phyloP scores from a whole-genome alignment of 2,329 filamentous ascomycete species.

The Calonectria multiphialidica region DNA sequence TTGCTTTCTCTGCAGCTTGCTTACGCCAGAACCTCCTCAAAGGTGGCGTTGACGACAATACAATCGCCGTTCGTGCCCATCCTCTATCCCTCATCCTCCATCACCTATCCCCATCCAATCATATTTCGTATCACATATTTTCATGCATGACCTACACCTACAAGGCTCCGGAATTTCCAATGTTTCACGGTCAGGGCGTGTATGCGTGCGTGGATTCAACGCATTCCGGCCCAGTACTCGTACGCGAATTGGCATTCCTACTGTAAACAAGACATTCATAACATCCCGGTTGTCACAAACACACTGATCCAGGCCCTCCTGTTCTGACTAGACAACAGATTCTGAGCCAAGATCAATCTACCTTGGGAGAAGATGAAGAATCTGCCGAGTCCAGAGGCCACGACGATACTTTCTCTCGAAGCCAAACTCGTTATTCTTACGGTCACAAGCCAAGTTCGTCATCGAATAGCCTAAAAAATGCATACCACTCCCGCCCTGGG shows the following conservation, averaged over 20 bases:
- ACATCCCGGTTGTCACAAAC: neutral
- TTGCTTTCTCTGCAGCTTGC: conserved; percentile 12
- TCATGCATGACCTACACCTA: neutral
- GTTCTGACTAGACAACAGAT: conserved; percentile 10
- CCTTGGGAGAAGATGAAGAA: neutral
- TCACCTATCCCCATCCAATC: neutral
- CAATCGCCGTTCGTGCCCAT: conserved; percentile 57
- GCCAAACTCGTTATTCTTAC: neutral
- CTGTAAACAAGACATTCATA: neutral
- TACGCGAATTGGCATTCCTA: neutral
- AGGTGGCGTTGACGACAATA: conserved; percentile 61
- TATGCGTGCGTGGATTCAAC: neutral
- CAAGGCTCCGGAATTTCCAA: neutral
- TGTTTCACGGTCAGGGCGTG: neutral
- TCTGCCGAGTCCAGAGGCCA: neutral
- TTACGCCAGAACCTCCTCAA: conserved; percentile 58
- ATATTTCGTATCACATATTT: neutral
- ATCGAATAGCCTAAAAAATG: neutral
- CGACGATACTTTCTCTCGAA: neutral
- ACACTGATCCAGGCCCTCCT: neutral
- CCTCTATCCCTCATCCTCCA: neutral
- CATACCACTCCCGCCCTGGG: neutral
- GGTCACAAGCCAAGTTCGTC: neutral
- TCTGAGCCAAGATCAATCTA: neutral
- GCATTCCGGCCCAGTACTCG: neutral